Evolutionary conservation across 1,139 yeast genomes (phyloP), one percentile per base, ranked within the genome.

Genomic region (Zygosaccharomyces pseudobailii): DNA sequence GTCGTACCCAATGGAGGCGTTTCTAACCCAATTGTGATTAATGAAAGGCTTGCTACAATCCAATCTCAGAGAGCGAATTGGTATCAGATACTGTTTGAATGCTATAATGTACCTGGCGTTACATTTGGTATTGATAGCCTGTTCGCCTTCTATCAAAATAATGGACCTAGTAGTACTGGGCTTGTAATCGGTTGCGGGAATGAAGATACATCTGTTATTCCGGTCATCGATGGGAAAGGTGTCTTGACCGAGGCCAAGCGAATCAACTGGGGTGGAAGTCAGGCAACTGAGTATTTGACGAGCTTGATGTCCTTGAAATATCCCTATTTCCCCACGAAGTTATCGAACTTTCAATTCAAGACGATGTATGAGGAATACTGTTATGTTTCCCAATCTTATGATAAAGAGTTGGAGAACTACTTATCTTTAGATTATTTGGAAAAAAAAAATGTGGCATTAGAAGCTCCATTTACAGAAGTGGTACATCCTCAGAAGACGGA

Each of bases 201-300:
- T 63, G 95, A 89, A 59, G 78, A 87, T 53, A 86, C 96, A 0
- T 84, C 83, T 58, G 70, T 92, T 0, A 81, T 92, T 13, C 98
- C 98, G 0, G 88, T 92, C 2, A 54, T 87, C 1, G 64, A 77
- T 20, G 87, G 89, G 0, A 71, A 70, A 48, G 94, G 95, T 0
- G 57, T 83, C 3, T 66, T 88, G 45, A 71, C 77, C 40, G 84
- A 83, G 51, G 74, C 92, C 2, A 90, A 88, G 59, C 73, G 97
- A 58, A 79, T 94, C 38, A 90, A 88, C 61, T 88, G 94, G 87
- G 98, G 97, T 47, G 97, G 97, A 6, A 78, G 79, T 51, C 86
- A 80, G 46, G 77, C 90, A 2, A 79, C 77, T 30, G 79, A 76
- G 42, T 90, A 75, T 56, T 67, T 92, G 63, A 78, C 76, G 50